A percentile compares a stretch with the other conserved stretches of the same genome.
Evolutionary conservation across 2,329 filamentous ascomycete species (phyloP).

Genomic region (Arthrobotrys musiformis): DNA sequence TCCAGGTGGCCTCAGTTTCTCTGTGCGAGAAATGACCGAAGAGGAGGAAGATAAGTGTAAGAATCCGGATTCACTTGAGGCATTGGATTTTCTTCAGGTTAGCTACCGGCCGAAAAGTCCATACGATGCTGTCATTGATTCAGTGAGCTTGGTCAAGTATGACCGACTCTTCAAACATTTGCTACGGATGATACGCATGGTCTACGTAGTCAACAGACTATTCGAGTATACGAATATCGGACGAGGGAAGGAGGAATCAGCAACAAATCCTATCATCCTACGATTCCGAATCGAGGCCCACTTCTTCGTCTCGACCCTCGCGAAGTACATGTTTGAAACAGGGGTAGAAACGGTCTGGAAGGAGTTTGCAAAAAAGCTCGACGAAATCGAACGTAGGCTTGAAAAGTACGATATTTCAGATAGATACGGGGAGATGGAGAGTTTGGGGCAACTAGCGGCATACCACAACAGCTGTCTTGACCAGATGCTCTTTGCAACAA

Average conservation of each 20-base stretch:
- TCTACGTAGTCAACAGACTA: constrained; percentile 77
- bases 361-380: constrained; percentile 74
- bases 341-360: constrained; percentile 80
- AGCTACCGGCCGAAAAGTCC: constrained; percentile 82
- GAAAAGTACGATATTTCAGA: constrained; percentile 55
- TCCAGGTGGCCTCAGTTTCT: constrained; percentile 80
- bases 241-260: not conserved
- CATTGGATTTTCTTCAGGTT: constrained; percentile 90
- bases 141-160: constrained; percentile 77
- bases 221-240: constrained; percentile 63
- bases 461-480: constrained; percentile 80
- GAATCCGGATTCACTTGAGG: constrained; percentile 82
- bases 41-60: constrained; percentile 85
- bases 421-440: constrained; percentile 62
- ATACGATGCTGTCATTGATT: constrained; percentile 78
- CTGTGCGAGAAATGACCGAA: constrained; percentile 80
- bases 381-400: constrained; percentile 66
- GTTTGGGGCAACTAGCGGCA: constrained; percentile 67
- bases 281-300: constrained; percentile 80
- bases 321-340: constrained; percentile 81
- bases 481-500: constrained; percentile 76
- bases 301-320: constrained; percentile 78
- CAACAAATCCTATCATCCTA: constrained; percentile 64
- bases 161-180: constrained; percentile 85
- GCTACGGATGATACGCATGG: constrained; percentile 79